Conservation (phyloP, 1,139 yeast genomes). For the Williopsis jadinii region DNA sequence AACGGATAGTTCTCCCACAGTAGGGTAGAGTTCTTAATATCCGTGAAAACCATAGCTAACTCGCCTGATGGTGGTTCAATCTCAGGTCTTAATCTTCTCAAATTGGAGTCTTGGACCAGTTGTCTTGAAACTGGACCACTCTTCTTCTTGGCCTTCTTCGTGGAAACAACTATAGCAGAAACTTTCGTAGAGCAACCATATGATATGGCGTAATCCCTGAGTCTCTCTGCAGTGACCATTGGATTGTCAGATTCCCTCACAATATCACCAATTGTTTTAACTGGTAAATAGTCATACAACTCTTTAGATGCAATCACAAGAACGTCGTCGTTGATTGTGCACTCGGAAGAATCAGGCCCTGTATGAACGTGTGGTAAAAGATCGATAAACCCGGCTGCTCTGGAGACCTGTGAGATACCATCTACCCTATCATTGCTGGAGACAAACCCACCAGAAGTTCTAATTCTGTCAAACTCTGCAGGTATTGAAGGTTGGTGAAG, state of each 20-base stretch:
- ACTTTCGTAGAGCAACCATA: conserved; percentile 82
- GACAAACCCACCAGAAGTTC: conserved; percentile 89
- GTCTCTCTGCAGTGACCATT: conserved; percentile 85
- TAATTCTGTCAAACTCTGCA: conserved; percentile 76
- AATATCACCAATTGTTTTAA: conserved; percentile 86
- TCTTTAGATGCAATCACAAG: conserved; percentile 80
- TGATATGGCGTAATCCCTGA: conserved; percentile 90
- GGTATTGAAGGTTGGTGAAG: conserved; percentile 82
- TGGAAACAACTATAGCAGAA: conserved; percentile 76
- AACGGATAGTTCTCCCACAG: conserved; percentile 91
- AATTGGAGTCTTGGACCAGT: conserved; percentile 65
- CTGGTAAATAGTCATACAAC: conserved; percentile 78
- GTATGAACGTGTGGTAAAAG: conserved; percentile 85
- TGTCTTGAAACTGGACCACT: conserved; percentile 33
- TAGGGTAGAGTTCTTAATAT: conserved; percentile 88
- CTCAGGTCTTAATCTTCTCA: conserved; percentile 84
- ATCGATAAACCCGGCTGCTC: conserved; percentile 90
- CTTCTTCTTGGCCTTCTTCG: conserved; percentile 42
- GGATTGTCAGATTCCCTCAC: conserved; percentile 80
- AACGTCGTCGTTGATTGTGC: conserved; percentile 70
- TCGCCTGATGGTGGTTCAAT: conserved; percentile 94
- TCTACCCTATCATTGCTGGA: conserved; percentile 81
- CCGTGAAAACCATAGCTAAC: conserved; percentile 93
- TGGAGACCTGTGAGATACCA: conserved; percentile 73
- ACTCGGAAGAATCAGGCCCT: conserved; percentile 69